Evolutionary conservation across 306 rosid genomes (phyloP), one percentile per base, ranked within the genome.

Genomic region (Corylus heterophylla): DNA sequence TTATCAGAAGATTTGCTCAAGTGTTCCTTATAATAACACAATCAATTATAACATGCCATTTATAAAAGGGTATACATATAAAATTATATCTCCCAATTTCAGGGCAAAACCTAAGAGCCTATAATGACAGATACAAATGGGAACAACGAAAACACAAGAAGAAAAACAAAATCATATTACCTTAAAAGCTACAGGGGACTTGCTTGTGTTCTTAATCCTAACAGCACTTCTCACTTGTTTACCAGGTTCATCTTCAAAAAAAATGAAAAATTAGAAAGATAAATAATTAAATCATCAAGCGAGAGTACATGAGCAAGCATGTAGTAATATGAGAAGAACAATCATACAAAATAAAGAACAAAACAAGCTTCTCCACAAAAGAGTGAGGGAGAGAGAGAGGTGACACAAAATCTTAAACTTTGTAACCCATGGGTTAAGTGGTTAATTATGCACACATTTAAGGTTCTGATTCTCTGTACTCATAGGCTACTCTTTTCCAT

Each of bases 181-280:
- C 99, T 96, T 96, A 85, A 96, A 96, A 35, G 99, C 99, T 55
- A 90, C 99, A 80, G 78, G 75, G 50, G 98, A 93, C 81, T 96
- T 96, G 86, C 91, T 89, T n/a, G 94, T 89, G 82, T 96, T 96
- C 78, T 93, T 96, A 77, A 96, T 93, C 81, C 83, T 92, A 81
- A 96, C 87, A 64, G 99, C 99, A 86, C 99, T 96, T 88, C 93
- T 83, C 54, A 86, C 99, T 89, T 96, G 99, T 85, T 93, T 96
- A 25, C 98, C 98, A 2, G 97, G 97, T 79, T 93, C 98, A 85
- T 90, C 99, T 96, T 72, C 89, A 93, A 80, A 39, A 82, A 12
- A 58, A 68, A 82, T 70, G 47, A 75, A 49, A 37, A 45, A 25
- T 68, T 51, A 63, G 29, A 70, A 77, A 76, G 17, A 58, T 61